Evolutionary conservation across 164 flowering plant genomes (phyloP).

Genomic region (Umbellularia californica): DNA sequence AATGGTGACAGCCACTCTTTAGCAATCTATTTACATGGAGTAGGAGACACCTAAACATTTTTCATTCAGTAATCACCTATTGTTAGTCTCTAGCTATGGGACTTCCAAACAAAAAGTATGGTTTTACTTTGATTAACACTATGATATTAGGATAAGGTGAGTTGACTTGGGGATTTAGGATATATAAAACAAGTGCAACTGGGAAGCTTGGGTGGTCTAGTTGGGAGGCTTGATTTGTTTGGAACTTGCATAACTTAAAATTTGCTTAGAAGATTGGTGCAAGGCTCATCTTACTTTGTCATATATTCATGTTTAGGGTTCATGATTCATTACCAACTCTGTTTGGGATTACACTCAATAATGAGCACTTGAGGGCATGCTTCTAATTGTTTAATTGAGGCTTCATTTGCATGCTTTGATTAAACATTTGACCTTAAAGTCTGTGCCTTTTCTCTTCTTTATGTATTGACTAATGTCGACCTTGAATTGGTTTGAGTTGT

Average conservation of each 20-base stretch:
- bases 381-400: not conserved
- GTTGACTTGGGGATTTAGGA: not conserved
- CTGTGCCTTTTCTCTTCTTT: not conserved
- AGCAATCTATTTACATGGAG: conserved; percentile 10
- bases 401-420: too few species aligned
- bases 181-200: not conserved
- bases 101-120: not conserved
- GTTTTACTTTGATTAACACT: not conserved
- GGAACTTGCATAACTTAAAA: not conserved
- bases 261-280: too few species aligned
- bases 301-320: not conserved
- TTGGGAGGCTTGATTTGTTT: not conserved
- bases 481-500: not conserved
- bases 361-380: not conserved
- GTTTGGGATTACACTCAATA: not conserved
- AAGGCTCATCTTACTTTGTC: not conserved
- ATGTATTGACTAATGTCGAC: not conserved
- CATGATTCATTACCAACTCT: not conserved
- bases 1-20: not conserved
- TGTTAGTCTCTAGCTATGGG: not conserved
- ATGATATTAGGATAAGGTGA: not conserved
- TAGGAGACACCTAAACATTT: conserved; percentile 13
- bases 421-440: not conserved
- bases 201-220: not conserved
- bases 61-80: not conserved